Evolutionary conservation across 2,329 filamentous ascomycete genomes (phyloP), one percentile per base, ranked within the genome.

Genomic region (Ceratocystis harringtonii): DNA sequence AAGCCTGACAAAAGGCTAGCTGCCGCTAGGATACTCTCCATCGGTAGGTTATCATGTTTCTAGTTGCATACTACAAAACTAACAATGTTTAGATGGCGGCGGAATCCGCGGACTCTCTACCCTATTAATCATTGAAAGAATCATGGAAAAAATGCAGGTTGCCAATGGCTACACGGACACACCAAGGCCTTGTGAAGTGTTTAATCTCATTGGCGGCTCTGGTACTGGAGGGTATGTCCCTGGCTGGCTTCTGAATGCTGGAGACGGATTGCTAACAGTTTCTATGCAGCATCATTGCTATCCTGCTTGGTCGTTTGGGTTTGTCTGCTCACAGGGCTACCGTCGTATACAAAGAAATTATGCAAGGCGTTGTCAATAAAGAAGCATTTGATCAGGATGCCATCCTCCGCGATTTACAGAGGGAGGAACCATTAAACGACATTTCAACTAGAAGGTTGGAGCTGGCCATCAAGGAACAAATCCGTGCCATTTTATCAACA

Each of bases 131-230:
- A 66, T 73, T 1, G 65, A 71, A 28, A 65, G 68, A 17, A 68
- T 72, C 19, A 72, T 72, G 71, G 63, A 68, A 32, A 65, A 67
- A 19, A 61, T 72, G 0, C 60, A 43, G 67, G 1, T 45, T 48
- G 30, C 63, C 65, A 17, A 65, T 68, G 8, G 1, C 8, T 68
- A 69, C 5, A 30, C 64, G n/a, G 43, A 69, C 19, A 25, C 68
- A 4, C 71, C 70, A 5, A 68, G 45, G 48, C 72, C 71, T 28
- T 70, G 70, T 61, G 70, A 73, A 22, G 65, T 69, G 41, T 73
- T 72, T 63, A 68, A 73, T 28, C 64, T 73, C 17, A 71, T 73
- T 50, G 72, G 71, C 45, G 72, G 71, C 22, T 73, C 71, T 28
- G 71, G 71, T 62, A 72, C 72, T 1, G 70, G 72, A 55, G 70